These are phyloP conservation scores for Fusarium beomiforme DNA, from an alignment of 2,329 filamentous ascomycete species.

Conservation along the genomic window DNA sequence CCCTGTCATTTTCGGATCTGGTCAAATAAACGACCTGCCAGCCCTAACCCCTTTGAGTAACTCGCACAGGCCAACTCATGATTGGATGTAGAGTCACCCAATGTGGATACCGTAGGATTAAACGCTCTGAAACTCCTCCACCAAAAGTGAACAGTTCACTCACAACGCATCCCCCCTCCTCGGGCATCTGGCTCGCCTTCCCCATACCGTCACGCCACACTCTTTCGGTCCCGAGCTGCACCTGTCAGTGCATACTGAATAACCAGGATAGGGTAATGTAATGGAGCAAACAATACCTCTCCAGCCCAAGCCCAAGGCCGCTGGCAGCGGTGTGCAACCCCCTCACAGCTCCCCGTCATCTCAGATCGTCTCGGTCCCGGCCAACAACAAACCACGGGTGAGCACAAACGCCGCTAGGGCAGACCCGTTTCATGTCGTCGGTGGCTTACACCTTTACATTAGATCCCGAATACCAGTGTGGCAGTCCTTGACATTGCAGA, in stretches of 20 bases:
- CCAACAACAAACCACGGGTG: constrained; percentile 2
- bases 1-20: not conserved
- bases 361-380: not conserved
- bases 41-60: constrained; percentile 17
- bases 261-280: not conserved
- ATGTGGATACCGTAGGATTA: not conserved
- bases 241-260: too few species aligned
- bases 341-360: not conserved
- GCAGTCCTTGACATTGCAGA: constrained; percentile 21
- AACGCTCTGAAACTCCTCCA: not conserved
- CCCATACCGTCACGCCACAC: not conserved
- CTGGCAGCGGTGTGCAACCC: not conserved
- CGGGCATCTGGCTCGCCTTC: not conserved
- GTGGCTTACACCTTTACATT: constrained; percentile 1
- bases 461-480: constrained; percentile 22
- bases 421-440: not conserved
- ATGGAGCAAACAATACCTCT: not conserved
- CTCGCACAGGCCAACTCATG: constrained; percentile 8
- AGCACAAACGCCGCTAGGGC: not conserved
- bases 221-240: not conserved
- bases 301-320: not conserved
- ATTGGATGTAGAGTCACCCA: not conserved
- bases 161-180: not conserved
- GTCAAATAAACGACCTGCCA: not conserved
- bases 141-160: not conserved